Conservation (phyloP, 805 yeast genomes). For the Kluyveromyces siamensis region DNA sequence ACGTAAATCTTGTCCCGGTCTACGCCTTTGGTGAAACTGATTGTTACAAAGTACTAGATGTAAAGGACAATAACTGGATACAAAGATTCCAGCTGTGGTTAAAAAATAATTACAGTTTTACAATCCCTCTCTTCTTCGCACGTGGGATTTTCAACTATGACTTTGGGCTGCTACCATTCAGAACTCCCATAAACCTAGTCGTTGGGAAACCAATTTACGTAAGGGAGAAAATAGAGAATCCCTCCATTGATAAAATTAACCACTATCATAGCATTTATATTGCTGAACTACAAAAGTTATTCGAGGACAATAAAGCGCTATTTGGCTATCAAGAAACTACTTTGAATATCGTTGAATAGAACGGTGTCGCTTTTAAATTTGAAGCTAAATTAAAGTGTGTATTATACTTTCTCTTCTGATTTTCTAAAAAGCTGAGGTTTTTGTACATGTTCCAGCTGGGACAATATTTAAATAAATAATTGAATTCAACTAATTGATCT, state of each 20-base stretch:
- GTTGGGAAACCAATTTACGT: slow-evolving; percentile 59
- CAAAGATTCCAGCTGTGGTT: slow-evolving; percentile 61
- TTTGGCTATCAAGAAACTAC: slow-evolving; percentile 28
- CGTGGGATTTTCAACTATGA: slow-evolving; percentile 89
- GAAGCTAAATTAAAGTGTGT: neutral
- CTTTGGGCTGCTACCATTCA: slow-evolving; percentile 80
- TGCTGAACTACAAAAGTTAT: slow-evolving; percentile 51
- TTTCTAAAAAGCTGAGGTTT: neutral
- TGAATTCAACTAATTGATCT: neutral
- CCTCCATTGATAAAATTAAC: slow-evolving; percentile 44
- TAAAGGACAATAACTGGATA: slow-evolving; percentile 36
- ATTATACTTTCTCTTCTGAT: neutral
- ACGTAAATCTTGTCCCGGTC: slow-evolving; percentile 74
- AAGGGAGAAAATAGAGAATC: slow-evolving; percentile 37
- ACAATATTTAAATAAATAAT: too few relatives aligned
- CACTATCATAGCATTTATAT: slow-evolving; percentile 67
- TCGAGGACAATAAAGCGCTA: slow-evolving; percentile 52
- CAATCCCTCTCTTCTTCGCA: slow-evolving; percentile 86
- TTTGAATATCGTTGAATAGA: slow-evolving; percentile 20
- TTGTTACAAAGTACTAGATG: slow-evolving; percentile 42
- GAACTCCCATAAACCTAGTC: slow-evolving; percentile 72
- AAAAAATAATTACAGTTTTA: slow-evolving; percentile 67
- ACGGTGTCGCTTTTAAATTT: neutral
- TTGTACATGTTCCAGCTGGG: neutral
- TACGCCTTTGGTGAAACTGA: slow-evolving; percentile 87